phyloP scores from a whole-genome alignment of 768 basidiomycete species.

The Fomitopsis pulvina region DNA sequence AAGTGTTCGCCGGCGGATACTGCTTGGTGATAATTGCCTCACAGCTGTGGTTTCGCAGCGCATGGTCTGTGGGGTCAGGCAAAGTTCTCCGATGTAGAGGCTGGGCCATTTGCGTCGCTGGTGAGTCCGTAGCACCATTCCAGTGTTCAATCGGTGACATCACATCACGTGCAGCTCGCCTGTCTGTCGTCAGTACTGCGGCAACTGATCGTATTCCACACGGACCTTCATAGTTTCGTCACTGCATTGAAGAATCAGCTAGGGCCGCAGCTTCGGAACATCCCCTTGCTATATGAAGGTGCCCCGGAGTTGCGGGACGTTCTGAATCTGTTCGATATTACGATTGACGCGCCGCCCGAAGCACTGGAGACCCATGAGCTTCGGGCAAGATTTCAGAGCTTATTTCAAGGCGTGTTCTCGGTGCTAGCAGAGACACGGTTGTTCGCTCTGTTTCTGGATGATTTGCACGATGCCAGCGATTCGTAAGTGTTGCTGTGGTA shows the following conservation, averaged over 20 bases:
- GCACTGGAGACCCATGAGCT: conserved; percentile 51
- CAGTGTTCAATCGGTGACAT: neutral
- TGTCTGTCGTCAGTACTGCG: conserved; percentile 67
- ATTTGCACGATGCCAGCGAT: conserved; percentile 69
- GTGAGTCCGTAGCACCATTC: conserved; percentile 28
- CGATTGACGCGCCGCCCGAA: conserved; percentile 45
- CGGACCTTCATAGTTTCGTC: conserved; percentile 64
- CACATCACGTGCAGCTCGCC: conserved; percentile 36
- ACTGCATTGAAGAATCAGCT: conserved; percentile 48
- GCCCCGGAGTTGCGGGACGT: conserved; percentile 65
- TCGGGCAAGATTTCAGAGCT: conserved; percentile 61
- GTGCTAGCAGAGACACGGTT: conserved; percentile 65
- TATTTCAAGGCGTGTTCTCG: conserved; percentile 64
- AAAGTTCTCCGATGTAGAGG: conserved; percentile 59
- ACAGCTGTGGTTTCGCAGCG: conserved; percentile 28
- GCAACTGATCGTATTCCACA: conserved; percentile 69
- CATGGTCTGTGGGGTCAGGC: conserved; percentile 76
- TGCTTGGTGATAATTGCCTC: conserved; percentile 1
- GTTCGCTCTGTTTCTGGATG: conserved; percentile 67
- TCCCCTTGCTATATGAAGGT: conserved; percentile 65
- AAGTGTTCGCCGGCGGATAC: conserved; percentile 11
- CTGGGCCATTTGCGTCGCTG: conserved; percentile 64
- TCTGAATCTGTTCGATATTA: conserved; percentile 47
- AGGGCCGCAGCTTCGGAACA: conserved; percentile 64
- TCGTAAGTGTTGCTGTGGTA: conserved; percentile 33